Evolutionary conservation across 805 yeast species (phyloP), one percentile per base, ranked within the genome.

Genomic region (Saccharomycopsis sp.): DNA sequence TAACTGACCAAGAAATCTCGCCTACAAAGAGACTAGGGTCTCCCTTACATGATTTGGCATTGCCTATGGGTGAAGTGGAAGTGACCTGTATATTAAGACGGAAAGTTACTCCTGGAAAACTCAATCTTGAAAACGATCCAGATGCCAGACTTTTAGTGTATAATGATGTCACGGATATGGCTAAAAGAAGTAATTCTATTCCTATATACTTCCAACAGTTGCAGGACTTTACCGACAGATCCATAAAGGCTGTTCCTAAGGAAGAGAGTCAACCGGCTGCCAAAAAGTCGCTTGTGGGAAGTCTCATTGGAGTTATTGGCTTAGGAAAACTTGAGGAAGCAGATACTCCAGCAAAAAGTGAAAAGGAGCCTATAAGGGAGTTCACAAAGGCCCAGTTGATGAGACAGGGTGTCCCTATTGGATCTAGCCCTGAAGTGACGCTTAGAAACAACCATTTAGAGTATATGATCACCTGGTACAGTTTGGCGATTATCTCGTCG

Each of bases 401-500:
- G 57, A 80, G 78, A 58, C 85, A 89, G 3, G 99, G 99, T 56
- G 92, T 92, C 4, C 99, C 99, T 9, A 69, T 94, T 9, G 99
- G 97, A 1, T 83, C 86, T 56, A 72, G 76, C 7, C 91, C 97
- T n/a, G 82, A 82, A 64, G 81, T 92, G 37, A 91, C 85, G 63
- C 79, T 89, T 67, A 83, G 87, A 61, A 94, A 94, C 70, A 90
- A 91, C 67, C 99, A 94, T 68, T 72, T 91, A 70, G 97, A 92
- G 70, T 94, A 94, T 69, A 73, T 94, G 66, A 82, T 90, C 20
- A 94, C 99, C 0, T 94, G 99, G 99, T 92, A 89, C 69, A 96
- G 97, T 0, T 79, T 92, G 50, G 83, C 91, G 1, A 65, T 87
- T 47, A 80, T 89, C 44, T 86, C 96, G 41, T 65, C 91, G 0